Evolutionary conservation across 257 asterid species (phyloP).

Genomic region (Ajuga chamaepitys): DNA sequence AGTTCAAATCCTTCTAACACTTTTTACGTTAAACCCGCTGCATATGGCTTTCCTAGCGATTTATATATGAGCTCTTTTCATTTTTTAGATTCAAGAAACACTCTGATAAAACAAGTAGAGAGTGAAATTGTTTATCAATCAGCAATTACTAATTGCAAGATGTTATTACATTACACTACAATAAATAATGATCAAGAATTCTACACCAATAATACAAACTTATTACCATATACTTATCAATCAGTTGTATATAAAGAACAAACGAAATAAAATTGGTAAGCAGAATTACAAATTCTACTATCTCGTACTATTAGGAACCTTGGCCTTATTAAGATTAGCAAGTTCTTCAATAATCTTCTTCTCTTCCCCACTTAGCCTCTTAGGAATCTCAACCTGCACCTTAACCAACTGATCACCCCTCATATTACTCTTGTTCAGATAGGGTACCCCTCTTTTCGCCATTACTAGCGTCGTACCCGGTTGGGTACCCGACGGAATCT

Average conservation of each 20-base stretch:
- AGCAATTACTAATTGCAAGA: neutral
- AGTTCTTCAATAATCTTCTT: slow-evolving; percentile 88
- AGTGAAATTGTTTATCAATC: neutral
- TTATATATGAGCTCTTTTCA: too few relatives aligned
- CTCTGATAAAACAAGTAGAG: neutral
- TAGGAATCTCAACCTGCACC: slow-evolving; percentile 97
- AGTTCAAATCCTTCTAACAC: too few relatives aligned
- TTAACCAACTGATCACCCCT: slow-evolving; percentile 97
- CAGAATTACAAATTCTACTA: slow-evolving; percentile 27
- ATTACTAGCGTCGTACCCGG: slow-evolving; percentile 90
- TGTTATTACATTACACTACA: slow-evolving; percentile 8
- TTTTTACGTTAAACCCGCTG: too few relatives aligned
- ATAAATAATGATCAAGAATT: slow-evolving; percentile 4
- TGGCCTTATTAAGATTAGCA: slow-evolving; percentile 62
- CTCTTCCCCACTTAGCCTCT: slow-evolving; percentile 82
- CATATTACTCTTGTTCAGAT: slow-evolving; percentile 59
- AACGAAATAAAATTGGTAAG: slow-evolving; percentile 18
- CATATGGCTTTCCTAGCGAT: too few relatives aligned
- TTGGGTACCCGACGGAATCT: slow-evolving; percentile 86
- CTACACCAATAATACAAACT: neutral
- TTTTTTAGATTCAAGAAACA: neutral
- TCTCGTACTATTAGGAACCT: slow-evolving; percentile 56
- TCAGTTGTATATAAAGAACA: neutral
- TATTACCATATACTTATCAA: slow-evolving; percentile 11
- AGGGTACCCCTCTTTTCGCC: slow-evolving; percentile 91